Evolutionary conservation across 495 filamentous ascomycete genomes (phyloP).

Genomic region (Penicillium cinerascens): DNA sequence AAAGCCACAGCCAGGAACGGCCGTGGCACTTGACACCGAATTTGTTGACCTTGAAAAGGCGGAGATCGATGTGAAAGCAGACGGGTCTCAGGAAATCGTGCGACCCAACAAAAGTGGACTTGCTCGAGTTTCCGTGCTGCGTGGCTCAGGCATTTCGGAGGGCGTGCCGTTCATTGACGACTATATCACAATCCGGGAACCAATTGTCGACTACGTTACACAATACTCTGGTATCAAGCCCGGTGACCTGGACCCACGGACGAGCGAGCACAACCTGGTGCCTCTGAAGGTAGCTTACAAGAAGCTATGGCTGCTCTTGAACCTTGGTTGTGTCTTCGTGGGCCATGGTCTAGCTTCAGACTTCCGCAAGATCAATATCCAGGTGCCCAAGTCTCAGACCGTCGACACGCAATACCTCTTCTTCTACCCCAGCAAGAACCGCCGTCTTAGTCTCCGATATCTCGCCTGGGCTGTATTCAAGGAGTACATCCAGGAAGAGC

Average conservation of each 20-base stretch:
- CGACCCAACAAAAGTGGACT: slow-evolving; percentile 79
- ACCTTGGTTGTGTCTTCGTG: slow-evolving; percentile 89
- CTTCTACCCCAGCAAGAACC: slow-evolving; percentile 59
- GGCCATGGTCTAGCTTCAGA: slow-evolving; percentile 91
- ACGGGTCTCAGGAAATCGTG: slow-evolving; percentile 81
- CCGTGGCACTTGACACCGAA: slow-evolving; percentile 90
- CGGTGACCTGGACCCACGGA: slow-evolving; percentile 73
- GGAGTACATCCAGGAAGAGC: slow-evolving; percentile 85
- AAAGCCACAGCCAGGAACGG: slow-evolving; percentile 62
- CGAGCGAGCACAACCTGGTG: slow-evolving; percentile 75
- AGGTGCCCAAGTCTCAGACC: slow-evolving; percentile 85
- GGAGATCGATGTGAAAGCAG: slow-evolving; percentile 89
- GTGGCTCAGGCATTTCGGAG: slow-evolving; percentile 70
- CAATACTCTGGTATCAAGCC: slow-evolving; percentile 85
- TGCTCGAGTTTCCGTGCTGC: slow-evolving; percentile 82
- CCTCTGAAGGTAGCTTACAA: slow-evolving; percentile 91
- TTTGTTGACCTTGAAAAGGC: slow-evolving; percentile 88
- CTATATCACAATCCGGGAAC: slow-evolving; percentile 86
- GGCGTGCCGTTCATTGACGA: slow-evolving; percentile 92
- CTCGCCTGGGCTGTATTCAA: slow-evolving; percentile 83
- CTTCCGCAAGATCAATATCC: slow-evolving; percentile 96
- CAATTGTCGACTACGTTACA: slow-evolving; percentile 94
- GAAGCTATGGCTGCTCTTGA: slow-evolving; percentile 93
- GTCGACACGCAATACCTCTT: slow-evolving; percentile 91
- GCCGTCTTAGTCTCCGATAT: slow-evolving; percentile 83